Evolutionary conservation across 495 filamentous ascomycete genomes (phyloP), one percentile per base, ranked within the genome.

Genomic region (Daldinia loculata): DNA sequence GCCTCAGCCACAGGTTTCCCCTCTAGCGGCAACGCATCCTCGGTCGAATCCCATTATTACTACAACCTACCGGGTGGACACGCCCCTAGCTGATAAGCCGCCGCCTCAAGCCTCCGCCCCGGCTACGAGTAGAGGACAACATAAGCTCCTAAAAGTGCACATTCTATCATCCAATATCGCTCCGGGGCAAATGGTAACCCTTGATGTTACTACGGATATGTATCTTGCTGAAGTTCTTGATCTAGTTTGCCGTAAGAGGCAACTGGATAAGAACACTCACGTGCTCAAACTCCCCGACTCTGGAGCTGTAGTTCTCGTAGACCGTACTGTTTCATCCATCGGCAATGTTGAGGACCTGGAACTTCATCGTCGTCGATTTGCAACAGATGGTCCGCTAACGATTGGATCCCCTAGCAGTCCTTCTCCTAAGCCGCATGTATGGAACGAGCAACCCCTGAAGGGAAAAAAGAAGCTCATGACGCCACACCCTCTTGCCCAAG

Each of bases 141-240:
- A 92, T 53, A 96, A 94, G 82, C 91, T 94, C 5, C 75, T 99
- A 22, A 90, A 91, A 48, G 80, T 88, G 26, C 83, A 86, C 70
- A 92, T 99, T 56, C 90, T 94, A 66, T 95, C 92, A 74, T 87
- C 90, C 24, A 93, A 96, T 67, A 72, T 81, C 3, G 78, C 84
- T 0, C 80, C 86, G 1, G 86, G 85, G 8, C 86, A 88, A 63
- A 88, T 88, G 84, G 88, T 91, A 50, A 91, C 91, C 1, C 82
- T 98, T 14, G 91, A 93, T 72, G 92, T 94, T 22, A 94, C 93
- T 4, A 94, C 93, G 2, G 95, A 98, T 74, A 98, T 92, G 39
- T 98, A 97, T 76, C 89, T 99, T 29, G 94, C 93, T 14, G 95
- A 99, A 78, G 89, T 98, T 29, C 86, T 97, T 45, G 94, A 98